phyloP scores from a whole-genome alignment of 1,284 basidiomycete genomes.

The Ustilago vetiveriae region DNA sequence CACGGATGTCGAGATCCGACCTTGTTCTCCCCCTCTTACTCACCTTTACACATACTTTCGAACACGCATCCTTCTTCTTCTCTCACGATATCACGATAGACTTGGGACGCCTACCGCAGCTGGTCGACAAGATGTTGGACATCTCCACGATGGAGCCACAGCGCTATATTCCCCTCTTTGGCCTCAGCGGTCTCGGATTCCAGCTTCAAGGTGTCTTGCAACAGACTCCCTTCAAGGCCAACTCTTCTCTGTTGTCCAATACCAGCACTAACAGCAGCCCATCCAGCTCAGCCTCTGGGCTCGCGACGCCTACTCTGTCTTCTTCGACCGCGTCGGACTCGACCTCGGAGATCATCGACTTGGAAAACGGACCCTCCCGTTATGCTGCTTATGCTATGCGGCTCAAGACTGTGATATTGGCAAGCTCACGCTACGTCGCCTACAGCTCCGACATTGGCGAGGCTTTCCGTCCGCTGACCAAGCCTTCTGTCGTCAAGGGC shows the following conservation, averaged over 20 bases:
- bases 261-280: conserved; percentile 2
- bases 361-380: conserved; percentile 52
- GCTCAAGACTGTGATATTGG: conserved; percentile 52
- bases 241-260: conserved; percentile 26
- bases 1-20: too few relatives aligned
- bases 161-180: conserved; percentile 40
- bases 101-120: too few relatives aligned
- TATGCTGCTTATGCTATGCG: conserved; percentile 60
- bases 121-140: conserved; percentile 44
- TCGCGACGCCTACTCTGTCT: conserved; percentile 40
- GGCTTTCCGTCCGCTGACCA: conserved; percentile 87
- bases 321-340: conserved; percentile 4
- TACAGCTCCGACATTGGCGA: conserved; percentile 90
- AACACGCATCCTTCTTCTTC: too few relatives aligned
- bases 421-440: conserved; percentile 54
- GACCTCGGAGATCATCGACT: conserved; percentile 29
- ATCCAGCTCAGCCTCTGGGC: conserved; percentile 10
- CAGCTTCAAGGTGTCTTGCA: conserved; percentile 25
- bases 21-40: too few relatives aligned
- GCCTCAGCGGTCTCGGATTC: conserved; percentile 35
- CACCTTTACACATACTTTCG: too few relatives aligned
- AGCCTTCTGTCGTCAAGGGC: conserved; percentile 79
- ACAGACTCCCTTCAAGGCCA: conserved; percentile 20
- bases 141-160: conserved; percentile 25
- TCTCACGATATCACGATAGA: neutral